These are phyloP conservation scores for Rhodotorula sp. DNA, from an alignment of 1,284 basidiomycete genomes.

Conservation along the genomic window DNA sequence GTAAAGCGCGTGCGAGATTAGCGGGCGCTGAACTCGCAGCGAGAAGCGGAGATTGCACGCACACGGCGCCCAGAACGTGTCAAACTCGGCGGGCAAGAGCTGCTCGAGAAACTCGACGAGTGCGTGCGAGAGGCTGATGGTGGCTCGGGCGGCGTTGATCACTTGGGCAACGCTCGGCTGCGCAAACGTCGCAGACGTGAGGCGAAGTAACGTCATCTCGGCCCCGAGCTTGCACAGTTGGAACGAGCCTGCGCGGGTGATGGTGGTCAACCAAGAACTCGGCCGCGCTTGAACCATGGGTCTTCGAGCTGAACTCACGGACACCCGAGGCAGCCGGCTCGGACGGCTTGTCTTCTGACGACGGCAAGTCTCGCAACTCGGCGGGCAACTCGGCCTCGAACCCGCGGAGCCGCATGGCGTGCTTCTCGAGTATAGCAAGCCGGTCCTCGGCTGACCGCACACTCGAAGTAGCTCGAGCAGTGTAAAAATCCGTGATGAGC, in stretches of 20 bases:
- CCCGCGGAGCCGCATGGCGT: constrained; percentile 32
- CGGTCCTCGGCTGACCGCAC: constrained; percentile 27
- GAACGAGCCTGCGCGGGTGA: constrained; percentile 39
- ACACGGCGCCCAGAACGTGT: constrained; percentile 47
- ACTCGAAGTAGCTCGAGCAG: constrained; percentile 30
- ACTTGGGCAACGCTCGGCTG: constrained; percentile 10
- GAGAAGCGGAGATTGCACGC: constrained; percentile 8
- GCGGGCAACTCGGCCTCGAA: constrained; percentile 36
- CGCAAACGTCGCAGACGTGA: constrained; percentile 35
- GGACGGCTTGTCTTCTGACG: too few species aligned
- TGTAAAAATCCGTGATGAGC: constrained; percentile 40
- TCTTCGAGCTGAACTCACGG: not conserved
- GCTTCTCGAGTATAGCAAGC: constrained; percentile 36
- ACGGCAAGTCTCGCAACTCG: constrained; percentile 6
- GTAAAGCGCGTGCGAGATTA: not conserved
- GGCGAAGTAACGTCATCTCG: constrained; percentile 37
- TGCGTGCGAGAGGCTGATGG: constrained; percentile 20
- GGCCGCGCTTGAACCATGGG: too few species aligned
- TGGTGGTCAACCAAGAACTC: constrained; percentile 19
- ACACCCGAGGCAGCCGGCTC: not conserved
- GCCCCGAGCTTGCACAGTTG: constrained; percentile 45
- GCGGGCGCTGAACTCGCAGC: too few species aligned
- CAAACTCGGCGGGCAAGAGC: constrained; percentile 30
- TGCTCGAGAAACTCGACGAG: constrained; percentile 36
- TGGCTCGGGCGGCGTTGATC: constrained; percentile 22